phyloP scores from a whole-genome alignment of 305 asterid genomes.

The Lippia alba region DNA sequence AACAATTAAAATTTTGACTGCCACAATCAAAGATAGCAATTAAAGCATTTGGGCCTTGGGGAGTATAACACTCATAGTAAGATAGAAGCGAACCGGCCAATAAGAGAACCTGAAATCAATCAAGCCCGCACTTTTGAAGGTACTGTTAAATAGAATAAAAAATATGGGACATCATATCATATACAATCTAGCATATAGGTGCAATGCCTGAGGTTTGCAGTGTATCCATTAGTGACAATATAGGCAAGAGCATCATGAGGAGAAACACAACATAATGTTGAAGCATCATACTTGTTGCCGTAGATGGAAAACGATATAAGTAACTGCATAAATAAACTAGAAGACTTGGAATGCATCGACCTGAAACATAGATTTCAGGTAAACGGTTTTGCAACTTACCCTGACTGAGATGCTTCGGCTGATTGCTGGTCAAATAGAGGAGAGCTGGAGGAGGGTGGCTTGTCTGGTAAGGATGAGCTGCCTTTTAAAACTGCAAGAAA shows the following conservation, averaged over 20 bases:
- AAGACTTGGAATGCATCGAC: slow-evolving; percentile 6
- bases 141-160: slow-evolving; percentile 5
- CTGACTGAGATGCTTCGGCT: slow-evolving; percentile 68
- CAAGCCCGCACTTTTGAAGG: slow-evolving; percentile 2
- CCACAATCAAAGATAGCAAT: slow-evolving; percentile 23
- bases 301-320: not conserved
- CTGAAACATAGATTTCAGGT: slow-evolving; percentile 5
- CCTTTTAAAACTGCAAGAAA: slow-evolving; percentile 84
- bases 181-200: not conserved
- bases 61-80: slow-evolving; percentile 19
- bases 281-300: not conserved
- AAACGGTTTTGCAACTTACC: slow-evolving; percentile 56
- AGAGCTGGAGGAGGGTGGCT: slow-evolving; percentile 67
- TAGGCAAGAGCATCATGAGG: slow-evolving; percentile 20
- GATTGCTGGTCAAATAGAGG: slow-evolving; percentile 74
- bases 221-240: slow-evolving; percentile 13
- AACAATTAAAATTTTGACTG: slow-evolving; percentile 11
- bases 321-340: slow-evolving; percentile 17
- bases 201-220: slow-evolving; percentile 11
- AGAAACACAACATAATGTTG: not conserved
- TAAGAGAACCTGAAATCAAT: not conserved
- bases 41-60: slow-evolving; percentile 1
- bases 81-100: not conserved
- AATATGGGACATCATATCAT: slow-evolving; percentile 13
- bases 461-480: slow-evolving; percentile 82